These are phyloP conservation scores for Ophiostoma sp. DNA, from an alignment of 2,329 filamentous ascomycete species.

Conservation along the genomic window DNA sequence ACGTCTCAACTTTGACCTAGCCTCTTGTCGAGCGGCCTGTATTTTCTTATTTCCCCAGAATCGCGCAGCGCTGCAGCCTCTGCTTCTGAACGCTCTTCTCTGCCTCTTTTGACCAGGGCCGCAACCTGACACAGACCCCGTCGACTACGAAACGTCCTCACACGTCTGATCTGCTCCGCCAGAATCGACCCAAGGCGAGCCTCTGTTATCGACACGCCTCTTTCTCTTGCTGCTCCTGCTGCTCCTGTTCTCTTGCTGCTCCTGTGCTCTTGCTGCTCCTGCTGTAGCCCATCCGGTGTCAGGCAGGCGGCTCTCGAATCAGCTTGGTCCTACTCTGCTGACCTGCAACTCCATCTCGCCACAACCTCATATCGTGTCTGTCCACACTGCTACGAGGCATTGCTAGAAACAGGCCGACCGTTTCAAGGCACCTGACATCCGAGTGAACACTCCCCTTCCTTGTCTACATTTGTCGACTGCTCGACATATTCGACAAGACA, in stretches of 20 bases:
- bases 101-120: neutral
- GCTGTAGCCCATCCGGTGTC: neutral
- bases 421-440: slow-evolving; percentile 41
- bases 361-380: neutral
- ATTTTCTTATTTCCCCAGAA: slow-evolving; percentile 16
- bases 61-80: neutral
- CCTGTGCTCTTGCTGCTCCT: neutral
- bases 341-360: slow-evolving; percentile 15
- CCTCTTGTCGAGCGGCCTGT: slow-evolving; percentile 27
- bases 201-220: neutral
- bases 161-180: slow-evolving; percentile 37
- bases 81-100: neutral
- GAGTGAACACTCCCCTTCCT: slow-evolving; percentile 25
- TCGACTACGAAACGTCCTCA: slow-evolving; percentile 42
- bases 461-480: neutral
- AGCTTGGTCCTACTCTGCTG: slow-evolving; percentile 12
- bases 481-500: neutral
- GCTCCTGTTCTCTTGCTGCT: neutral
- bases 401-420: slow-evolving; percentile 32
- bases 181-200: neutral
- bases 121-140: slow-evolving; percentile 37
- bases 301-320: slow-evolving; percentile 5
- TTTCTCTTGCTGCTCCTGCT: too few relatives aligned
- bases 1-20: slow-evolving; percentile 41
- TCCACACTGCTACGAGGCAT: slow-evolving; percentile 24